These are phyloP conservation scores for Thelonectria discophora DNA, from an alignment of 2,329 filamentous ascomycete species.

Conservation along the genomic window DNA sequence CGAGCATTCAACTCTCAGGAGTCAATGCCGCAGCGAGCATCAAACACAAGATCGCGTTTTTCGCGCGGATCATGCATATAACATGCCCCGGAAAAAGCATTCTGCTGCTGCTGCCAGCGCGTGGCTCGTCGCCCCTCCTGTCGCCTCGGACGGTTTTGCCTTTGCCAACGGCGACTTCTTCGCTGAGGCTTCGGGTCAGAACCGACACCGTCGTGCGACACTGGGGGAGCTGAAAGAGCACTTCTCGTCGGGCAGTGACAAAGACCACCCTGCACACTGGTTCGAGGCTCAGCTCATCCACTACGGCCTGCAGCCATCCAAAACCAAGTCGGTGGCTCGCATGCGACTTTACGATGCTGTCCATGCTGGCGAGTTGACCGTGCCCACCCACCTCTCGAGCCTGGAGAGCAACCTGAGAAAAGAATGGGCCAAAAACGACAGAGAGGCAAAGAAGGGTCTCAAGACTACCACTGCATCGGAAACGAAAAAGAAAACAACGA, in stretches of 20 bases:
- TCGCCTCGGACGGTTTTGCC: conserved; percentile 50
- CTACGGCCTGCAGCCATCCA: conserved; percentile 66
- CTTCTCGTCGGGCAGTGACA: conserved; percentile 53
- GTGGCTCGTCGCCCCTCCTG: conserved; percentile 32
- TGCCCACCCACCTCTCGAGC: conserved; percentile 59
- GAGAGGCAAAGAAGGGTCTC: conserved; percentile 50
- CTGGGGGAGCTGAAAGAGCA: conserved; percentile 54
- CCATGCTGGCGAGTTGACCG: conserved; percentile 54
- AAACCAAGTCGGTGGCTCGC: conserved; percentile 66
- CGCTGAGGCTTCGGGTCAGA: conserved; percentile 53
- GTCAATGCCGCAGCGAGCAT: no score
- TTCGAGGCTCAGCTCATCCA: conserved; percentile 70
- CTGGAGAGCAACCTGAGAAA: conserved; percentile 66
- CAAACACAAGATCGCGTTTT: no score
- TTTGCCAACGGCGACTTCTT: conserved; percentile 55
- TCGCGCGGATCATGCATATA: no score
- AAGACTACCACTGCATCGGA: neutral
- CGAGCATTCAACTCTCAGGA: no score
- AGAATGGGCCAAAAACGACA: conserved; percentile 61
- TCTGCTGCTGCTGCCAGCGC: neutral
- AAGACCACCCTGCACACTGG: conserved; percentile 66
- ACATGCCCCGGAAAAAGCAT: no score
- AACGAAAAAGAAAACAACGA: neutral
- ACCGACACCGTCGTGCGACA: conserved; percentile 57
- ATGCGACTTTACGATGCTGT: conserved; percentile 67